Conservation (phyloP, 2,329 filamentous ascomycete species). For the Penicillium sp. region DNA sequence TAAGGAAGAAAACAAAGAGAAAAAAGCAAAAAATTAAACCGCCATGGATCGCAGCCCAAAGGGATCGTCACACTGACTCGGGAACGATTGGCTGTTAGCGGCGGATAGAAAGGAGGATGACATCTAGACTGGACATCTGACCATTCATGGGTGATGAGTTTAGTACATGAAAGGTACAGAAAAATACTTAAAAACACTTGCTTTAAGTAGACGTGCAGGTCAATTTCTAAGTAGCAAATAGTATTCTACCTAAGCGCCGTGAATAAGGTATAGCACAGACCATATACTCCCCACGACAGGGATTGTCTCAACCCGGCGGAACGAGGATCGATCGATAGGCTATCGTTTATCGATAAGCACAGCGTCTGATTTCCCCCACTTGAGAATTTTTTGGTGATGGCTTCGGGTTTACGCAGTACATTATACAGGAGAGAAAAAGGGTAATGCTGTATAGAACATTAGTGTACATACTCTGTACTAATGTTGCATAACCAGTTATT, state of each 20-base stretch:
- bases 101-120: constrained; percentile 7
- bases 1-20: neutral
- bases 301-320: constrained; percentile 12
- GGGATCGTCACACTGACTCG: constrained; percentile 11
- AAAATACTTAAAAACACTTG: neutral
- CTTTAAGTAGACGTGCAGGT: neutral
- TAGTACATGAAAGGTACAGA: neutral
- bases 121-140: constrained; percentile 5
- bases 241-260: constrained; percentile 6
- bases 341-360: constrained; percentile 20
- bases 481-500: neutral
- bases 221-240: neutral
- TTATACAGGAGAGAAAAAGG: neutral
- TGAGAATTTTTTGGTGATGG: neutral
- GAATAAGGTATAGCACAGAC: constrained; percentile 12
- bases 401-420: neutral
- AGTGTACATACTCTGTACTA: neutral
- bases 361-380: constrained; percentile 7
- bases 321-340: constrained; percentile 14
- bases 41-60: constrained; percentile 2
- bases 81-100: constrained; percentile 9
- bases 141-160: constrained; percentile 5
- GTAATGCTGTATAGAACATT: neutral
- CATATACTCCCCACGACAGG: constrained; percentile 7
- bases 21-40: neutral